Evolutionary conservation across 164 flowering plant species (phyloP), one percentile per base, ranked within the genome.

Genomic region (Malania oleifera): DNA sequence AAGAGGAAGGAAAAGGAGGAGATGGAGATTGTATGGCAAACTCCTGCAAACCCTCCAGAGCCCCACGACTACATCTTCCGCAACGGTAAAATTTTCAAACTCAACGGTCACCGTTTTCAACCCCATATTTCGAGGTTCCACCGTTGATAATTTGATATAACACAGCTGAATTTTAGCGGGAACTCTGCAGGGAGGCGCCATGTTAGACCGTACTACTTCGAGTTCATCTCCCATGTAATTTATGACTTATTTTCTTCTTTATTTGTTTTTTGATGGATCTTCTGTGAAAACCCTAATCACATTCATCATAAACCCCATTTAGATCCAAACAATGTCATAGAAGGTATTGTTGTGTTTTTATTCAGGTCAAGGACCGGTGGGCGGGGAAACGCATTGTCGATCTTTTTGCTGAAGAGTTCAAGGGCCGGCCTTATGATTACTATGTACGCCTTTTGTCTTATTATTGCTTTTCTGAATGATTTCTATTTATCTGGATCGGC

Each of bases 161-260:
- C 18, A 4, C 46, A 18, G 9, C 47, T 46, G 7, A 47, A 18
- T 48, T 61, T 57, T 66, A 70, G 73, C 67, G 60, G 70, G 73
- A 63, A 66, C 28, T 54, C 0, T 66, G 70, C 84, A 89, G 98
- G 98, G 34, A 77, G 78, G 69, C 89, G 98, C 52, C 79, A 80
- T 28, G 98, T 87, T 24, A 81, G 69, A 46, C 98, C 98, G 1
- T 92, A 92, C 76, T 82, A 87, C 81, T 92, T 92, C 76, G 96
- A 92, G 81, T 92, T 87, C 83, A 84, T 89, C 56, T 71, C 85
- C 68, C 89, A 92, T 72, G 96, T 92, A 65, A 54, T 70, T 48
- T 22, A 2, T 24, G 19, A 2, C 7, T 22, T 28, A 3, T 4
- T 24, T 28, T 38, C 38, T 22, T 17, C 39, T 37, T 23, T 18